Evolutionary conservation across 192 early-diverging fungal species (phyloP), one percentile per base, ranked within the genome.

Genomic region (Cetraspora pellucida): DNA sequence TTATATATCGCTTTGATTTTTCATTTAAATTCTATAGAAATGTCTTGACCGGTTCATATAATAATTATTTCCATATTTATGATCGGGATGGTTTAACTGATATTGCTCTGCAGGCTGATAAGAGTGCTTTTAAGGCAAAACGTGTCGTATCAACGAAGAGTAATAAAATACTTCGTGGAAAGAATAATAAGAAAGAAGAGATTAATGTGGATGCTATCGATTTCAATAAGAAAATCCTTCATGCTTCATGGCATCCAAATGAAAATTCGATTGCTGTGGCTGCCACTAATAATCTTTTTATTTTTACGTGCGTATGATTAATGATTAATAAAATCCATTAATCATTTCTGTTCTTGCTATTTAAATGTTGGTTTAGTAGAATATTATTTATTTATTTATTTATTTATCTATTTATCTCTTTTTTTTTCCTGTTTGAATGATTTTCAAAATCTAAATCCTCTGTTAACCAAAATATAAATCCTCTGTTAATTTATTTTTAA

Each of bases 281-380:
- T 47, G 98, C 98, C 25, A 99, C 98, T 46, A 99, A 99, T 89
- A 99, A 98, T 82, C 89, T 99, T 76, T 99, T 99, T 79, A 93
- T 95, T 77, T 95, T 95, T 85, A 93, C 93, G 86, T 87, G 70
- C 77, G 84, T 81, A 49, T 73, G 14, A 21, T n/a, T n/a, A n/a
- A 37, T 37, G 37, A 37, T 6, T 7, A 37, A 37, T 37, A 37
- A 37, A 37, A 37, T 37, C 37, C 37, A 37, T 37, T 37, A 37
- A 37, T 37, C 37, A 37, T 37, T 37, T 37, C 7, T 37, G 3
- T 37, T 37, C 7, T 37, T 37, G 0, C 7, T 37, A 37, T 37
- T n/a, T n/a, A n/a, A 37, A 7, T 37, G 4, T 37, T 37, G 37
- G 37, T 1, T 37, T 37, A 37, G 7, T 37, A 37, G 7, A 37